Percentiles rank a stretch among this genome's conserved stretches.
These are phyloP conservation scores for Alternaria triticina DNA, from an alignment of 2,329 filamentous ascomycete species.

Conservation along the genomic window DNA sequence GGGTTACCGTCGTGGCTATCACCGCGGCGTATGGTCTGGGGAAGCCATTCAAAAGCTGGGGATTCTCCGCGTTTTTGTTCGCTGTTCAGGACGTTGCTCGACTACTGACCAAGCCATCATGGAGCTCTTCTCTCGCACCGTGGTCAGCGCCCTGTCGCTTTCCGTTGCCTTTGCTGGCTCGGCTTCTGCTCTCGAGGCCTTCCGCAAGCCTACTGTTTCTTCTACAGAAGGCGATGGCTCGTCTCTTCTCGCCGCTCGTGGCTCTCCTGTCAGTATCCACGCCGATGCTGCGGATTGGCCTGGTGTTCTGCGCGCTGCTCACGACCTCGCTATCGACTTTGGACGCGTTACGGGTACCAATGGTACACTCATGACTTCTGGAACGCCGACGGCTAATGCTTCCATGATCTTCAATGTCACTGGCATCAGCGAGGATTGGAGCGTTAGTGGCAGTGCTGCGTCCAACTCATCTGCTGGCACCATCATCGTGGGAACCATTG, in stretches of 20 bases:
- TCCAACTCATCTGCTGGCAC: slow-evolving; percentile 44
- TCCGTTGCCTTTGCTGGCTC: slow-evolving; percentile 26
- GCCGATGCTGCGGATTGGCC: slow-evolving; percentile 63
- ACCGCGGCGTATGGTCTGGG: slow-evolving; percentile 1
- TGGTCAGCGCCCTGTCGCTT: slow-evolving; percentile 34
- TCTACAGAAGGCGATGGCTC: slow-evolving; percentile 52
- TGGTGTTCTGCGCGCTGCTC: slow-evolving; percentile 71
- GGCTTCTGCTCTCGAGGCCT: slow-evolving; percentile 40
- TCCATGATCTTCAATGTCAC: slow-evolving; percentile 53
- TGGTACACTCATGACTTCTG: slow-evolving; percentile 61
- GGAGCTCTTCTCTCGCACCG: slow-evolving; percentile 37
- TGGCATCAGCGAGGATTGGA: slow-evolving; percentile 46
- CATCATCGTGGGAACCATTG: slow-evolving; percentile 73
- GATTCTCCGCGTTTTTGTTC: slow-evolving; percentile 8
- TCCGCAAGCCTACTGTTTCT: slow-evolving; percentile 59
- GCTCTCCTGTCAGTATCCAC: slow-evolving; percentile 37
- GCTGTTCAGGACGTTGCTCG: slow-evolving; percentile 14
- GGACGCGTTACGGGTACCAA: slow-evolving; percentile 73
- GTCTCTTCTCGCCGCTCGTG: slow-evolving; percentile 38
- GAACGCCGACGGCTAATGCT: slow-evolving; percentile 57
- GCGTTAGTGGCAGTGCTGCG: slow-evolving; percentile 22
- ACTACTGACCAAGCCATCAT: slow-evolving; percentile 21
- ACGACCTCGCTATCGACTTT: slow-evolving; percentile 72
- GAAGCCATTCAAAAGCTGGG: slow-evolving; percentile 17
- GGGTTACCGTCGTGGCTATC: slow-evolving; percentile 16